Evolutionary conservation across 345 rosid species (phyloP), one percentile per base, ranked within the genome.

Genomic region (Syzygium grande): DNA sequence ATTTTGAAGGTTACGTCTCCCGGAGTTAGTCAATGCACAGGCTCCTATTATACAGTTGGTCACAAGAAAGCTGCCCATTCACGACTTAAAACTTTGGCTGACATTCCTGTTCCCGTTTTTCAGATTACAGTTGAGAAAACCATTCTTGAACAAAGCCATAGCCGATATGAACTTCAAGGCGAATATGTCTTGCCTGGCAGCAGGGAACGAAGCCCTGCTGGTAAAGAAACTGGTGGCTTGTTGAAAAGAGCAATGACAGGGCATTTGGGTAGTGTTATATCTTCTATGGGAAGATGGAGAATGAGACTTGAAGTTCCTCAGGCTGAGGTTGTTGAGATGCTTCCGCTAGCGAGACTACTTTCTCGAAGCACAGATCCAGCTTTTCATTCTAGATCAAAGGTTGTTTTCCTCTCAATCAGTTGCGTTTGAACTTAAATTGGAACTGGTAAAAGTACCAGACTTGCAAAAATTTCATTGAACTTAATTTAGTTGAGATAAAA

Each of bases 211-310:
- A 94, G 92, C 90, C 90, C 94, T 91, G 88, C 94, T 87, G 96
- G 93, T 78, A 94, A 96, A 91, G 96, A 91, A 90, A 92, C 87
- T 86, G 99, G 93, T 89, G 96, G 94, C 87, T 93, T 97, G 92
- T 93, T 97, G 52, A 92, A 94, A 94, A 94, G 96, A 91, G 99
- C 98, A 89, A 95, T 96, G 98, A 94, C 95, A 77, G 99, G 99
- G 52, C 99, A 96, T 89, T 92, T 96, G 49, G 94, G 98, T 86
- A 97, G 98, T 90, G 99, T 95, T 92, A 97, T 97, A 91, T 97
- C 99, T 88, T 95, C 99, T 54, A 93, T 97, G 96, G 99, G 99
- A 92, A 95, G 99, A 92, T 97, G 99, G 99, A 95, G 99, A 93
- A 93, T 97, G 98, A 95, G 99, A 92, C 99, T 97, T 90, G 99